Conservation (phyloP, 495 filamentous ascomycete genomes). For the Neurospora hispaniola region DNA sequence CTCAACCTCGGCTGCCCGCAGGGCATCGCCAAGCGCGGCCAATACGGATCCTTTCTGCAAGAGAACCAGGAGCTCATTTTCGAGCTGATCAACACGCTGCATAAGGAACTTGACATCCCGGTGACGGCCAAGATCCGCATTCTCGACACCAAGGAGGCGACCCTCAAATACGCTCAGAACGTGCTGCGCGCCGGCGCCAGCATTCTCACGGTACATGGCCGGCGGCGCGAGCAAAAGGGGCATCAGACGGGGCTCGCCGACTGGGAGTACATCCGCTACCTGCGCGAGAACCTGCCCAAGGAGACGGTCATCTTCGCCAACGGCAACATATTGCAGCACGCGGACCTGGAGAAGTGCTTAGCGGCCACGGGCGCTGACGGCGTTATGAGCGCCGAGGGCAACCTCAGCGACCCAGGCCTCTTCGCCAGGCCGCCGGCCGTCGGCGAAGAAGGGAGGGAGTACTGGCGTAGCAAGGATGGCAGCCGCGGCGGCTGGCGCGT, state of each 20-base stretch:
- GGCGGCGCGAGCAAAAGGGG: conserved; percentile 84
- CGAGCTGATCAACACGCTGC: conserved; percentile 65
- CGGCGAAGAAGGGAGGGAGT: conserved; percentile 59
- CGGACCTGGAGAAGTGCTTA: conserved; percentile 70
- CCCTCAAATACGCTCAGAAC: conserved; percentile 80
- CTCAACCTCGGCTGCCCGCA: conserved; percentile 98
- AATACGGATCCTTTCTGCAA: conserved; percentile 90
- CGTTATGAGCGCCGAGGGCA: conserved; percentile 93
- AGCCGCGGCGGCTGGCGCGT: conserved; percentile 72
- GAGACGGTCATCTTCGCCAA: conserved; percentile 95
- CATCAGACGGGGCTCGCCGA: conserved; percentile 92
- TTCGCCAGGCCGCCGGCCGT: conserved; percentile 58
- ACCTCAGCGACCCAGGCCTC: conserved; percentile 80
- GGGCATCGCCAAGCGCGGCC: conserved; percentile 80
- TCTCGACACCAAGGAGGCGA: conserved; percentile 75
- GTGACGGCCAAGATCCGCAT: conserved; percentile 94
- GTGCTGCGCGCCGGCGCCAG: conserved; percentile 83
- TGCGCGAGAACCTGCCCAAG: conserved; percentile 71
- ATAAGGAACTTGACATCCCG: conserved; percentile 60
- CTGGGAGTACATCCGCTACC: conserved; percentile 71
- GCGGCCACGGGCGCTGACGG: conserved; percentile 81
- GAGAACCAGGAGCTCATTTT: conserved; percentile 82
- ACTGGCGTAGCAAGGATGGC: conserved; percentile 74
- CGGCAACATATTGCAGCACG: conserved; percentile 78
- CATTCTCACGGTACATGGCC: conserved; percentile 85